Conservation (phyloP, 2,329 filamentous ascomycete genomes). For the Colletotrichum spinosum region DNA sequence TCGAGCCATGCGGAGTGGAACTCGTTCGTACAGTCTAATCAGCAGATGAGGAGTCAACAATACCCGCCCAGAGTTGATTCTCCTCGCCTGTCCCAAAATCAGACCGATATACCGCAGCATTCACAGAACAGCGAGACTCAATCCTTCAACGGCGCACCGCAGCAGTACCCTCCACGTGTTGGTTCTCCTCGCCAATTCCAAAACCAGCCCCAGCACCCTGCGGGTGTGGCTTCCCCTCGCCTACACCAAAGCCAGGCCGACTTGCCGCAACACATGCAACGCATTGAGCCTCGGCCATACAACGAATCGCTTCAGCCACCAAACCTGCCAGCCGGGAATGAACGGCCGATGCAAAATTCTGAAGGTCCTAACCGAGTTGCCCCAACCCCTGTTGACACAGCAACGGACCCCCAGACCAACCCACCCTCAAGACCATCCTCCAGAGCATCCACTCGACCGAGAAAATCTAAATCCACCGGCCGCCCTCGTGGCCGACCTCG, state of each 20-base stretch:
- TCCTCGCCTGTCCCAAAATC: constrained; percentile 43
- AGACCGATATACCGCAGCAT: constrained; percentile 31
- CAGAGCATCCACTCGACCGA: constrained; percentile 63
- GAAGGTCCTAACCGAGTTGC: constrained; percentile 50
- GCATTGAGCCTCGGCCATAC: constrained; percentile 28
- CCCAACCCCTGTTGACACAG: constrained; percentile 44
- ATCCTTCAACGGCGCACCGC: constrained; percentile 7
- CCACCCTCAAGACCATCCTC: constrained; percentile 69
- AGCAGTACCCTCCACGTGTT: background rate
- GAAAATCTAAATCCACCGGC: constrained; percentile 60
- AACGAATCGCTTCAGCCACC: too few species aligned
- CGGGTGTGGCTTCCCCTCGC: too few species aligned
- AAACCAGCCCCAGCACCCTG: too few species aligned
- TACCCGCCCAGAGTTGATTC: constrained; percentile 50
- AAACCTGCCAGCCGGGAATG: background rate
- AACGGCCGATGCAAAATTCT: constrained; percentile 32
- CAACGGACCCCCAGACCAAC: constrained; percentile 47
- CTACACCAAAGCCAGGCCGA: too few species aligned
- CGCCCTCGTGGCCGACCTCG: constrained; percentile 67
- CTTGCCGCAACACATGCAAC: constrained; percentile 12
- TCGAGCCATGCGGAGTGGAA: constrained; percentile 82
- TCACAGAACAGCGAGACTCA: constrained; percentile 8
- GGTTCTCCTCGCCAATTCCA: too few species aligned
- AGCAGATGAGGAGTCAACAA: constrained; percentile 57
- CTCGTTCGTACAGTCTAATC: constrained; percentile 79